A percentile compares a stretch with the other conserved stretches of the same genome.
Evolutionary conservation across 2,329 filamentous ascomycete genomes (phyloP).

Genomic region (Trichophyton benhamiae): DNA sequence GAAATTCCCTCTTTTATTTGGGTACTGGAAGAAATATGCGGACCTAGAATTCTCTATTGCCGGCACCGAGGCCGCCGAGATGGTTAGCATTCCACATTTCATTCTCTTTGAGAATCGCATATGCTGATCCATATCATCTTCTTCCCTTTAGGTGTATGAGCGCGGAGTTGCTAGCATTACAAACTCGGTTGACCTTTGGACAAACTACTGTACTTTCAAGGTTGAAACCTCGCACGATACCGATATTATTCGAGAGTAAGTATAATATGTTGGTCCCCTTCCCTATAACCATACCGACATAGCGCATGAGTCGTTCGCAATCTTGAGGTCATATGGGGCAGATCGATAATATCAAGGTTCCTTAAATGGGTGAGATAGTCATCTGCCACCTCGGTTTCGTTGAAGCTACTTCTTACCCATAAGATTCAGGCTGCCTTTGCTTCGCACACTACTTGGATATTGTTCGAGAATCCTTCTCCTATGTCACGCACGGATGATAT

Average conservation of each 20-base stretch:
- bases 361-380: conserved; percentile 55
- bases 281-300: conserved; percentile 39
- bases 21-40: conserved; percentile 99
- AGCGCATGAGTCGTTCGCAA: conserved; percentile 28
- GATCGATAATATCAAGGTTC: conserved; percentile 27
- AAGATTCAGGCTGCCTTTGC: conserved; percentile 39
- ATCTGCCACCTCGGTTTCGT: conserved; percentile 37
- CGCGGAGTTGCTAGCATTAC: conserved; percentile 85
- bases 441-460: conserved; percentile 22
- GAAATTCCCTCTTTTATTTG: conserved; percentile 90
- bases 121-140: neutral
- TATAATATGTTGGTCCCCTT: conserved; percentile 55
- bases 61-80: conserved; percentile 90
- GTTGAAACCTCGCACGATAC: conserved; percentile 92
- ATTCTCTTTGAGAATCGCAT: neutral
- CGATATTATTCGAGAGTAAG: conserved; percentile 99
- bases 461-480: conserved; percentile 22
- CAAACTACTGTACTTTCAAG: conserved; percentile 95
- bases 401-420: conserved; percentile 41
- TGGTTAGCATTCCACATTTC: conserved; percentile 45
- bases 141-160: conserved; percentile 63
- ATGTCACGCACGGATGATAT: conserved; percentile 26
- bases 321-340: conserved; percentile 25
- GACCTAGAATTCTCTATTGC: conserved; percentile 95
- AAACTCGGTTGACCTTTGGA: conserved; percentile 92